Evolutionary conservation across 1,284 basidiomycete genomes (phyloP), one percentile per base, ranked within the genome.

Genomic region (Vanrija humicola): DNA sequence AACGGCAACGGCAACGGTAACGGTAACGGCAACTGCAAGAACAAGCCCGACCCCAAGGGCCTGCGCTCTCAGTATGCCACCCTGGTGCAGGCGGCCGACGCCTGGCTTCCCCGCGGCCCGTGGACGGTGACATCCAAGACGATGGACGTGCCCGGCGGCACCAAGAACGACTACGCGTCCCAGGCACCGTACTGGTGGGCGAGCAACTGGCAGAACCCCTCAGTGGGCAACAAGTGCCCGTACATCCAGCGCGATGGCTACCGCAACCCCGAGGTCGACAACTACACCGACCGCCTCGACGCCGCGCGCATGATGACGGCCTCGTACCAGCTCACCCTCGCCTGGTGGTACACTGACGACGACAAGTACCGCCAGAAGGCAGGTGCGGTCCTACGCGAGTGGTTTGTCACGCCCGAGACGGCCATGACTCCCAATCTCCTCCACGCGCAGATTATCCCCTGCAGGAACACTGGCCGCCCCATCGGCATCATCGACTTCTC

Each of bases 171-270:
- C 51, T 57, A 57, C 10, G 56, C 56, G 5, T 54, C 56, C 21
- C 55, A 57, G 44, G 56, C 56, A 5, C 56, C 56, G 7, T 57
- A 53, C 48, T 57, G 56, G 56, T 57, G 56, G 56, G 43, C 51
- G 6, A 12, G 6, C 14, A 54, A 53, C 51, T 50, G 56, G 55
- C 19, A 57, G 19, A 42, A 57, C 44, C 26, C 51, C 5, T 14
- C 16, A 9, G 14, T 16, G 5, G 34, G 14, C 38, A 34, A 43
- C 14, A 38, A n/a, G 38, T 57, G 56, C 34, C 51, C 51, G 5
- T 57, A 57, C 48, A 21, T 53, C n/a, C 52, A 47, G 51, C 52
- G 52, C 29, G 56, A 57, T 44, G 56, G 56, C 15, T 18, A 29
- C 7, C 51, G 52, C 18, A 57, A 57, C 51, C 56, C 56, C 29